Evolutionary conservation across 2,329 filamentous ascomycete species (phyloP), one percentile per base, ranked within the genome.

Genomic region (Alternaria novae-zelandiae): DNA sequence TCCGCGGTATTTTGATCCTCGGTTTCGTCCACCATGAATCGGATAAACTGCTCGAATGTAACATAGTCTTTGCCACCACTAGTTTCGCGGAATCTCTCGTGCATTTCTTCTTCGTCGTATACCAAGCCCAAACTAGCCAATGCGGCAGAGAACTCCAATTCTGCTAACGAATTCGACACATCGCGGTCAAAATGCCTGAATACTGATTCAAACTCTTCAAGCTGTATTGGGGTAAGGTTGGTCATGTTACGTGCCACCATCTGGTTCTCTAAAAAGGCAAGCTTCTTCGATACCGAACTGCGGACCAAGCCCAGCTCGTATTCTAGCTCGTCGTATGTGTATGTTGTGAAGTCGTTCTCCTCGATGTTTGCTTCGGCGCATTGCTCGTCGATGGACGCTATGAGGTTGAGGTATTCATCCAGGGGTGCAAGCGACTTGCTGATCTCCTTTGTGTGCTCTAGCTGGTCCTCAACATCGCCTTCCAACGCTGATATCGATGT

Each of bases 281-380:
- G 88, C 82, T 99, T 99, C 85, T 98, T 99, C 68, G 94, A 91
- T 26, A 98, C 95, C 11, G 92, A 96, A 28, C 92, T 91, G 78
- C 94, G 94, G 61, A 98, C 96, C 28, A 99, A 86, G 15, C 93
- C 90, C 62, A 98, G 86, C 82, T 99, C 96, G 82, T 99, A 99
- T 64, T 90, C 89, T 45, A 99, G 86, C 81, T 99, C 96, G 77
- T 99, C 96, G 79, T 98, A 96, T 10, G 95, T 97, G 82, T 98
- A 98, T 9, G 95, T 98, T n/a, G 96, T 99, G 80, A 96, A 98
- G 83, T 99, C 96, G 80, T 99, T 99, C 76, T 99, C 96, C 81
- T 99, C 96, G 68, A 99, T 97, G 79, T 99, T 98, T 66, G 96
- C 96, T 83, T 98, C 95, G 64, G 90, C 88, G 78, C 96, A 99